Conservation (phyloP, 805 yeast species). For the Cyberlindnera mrakii region DNA sequence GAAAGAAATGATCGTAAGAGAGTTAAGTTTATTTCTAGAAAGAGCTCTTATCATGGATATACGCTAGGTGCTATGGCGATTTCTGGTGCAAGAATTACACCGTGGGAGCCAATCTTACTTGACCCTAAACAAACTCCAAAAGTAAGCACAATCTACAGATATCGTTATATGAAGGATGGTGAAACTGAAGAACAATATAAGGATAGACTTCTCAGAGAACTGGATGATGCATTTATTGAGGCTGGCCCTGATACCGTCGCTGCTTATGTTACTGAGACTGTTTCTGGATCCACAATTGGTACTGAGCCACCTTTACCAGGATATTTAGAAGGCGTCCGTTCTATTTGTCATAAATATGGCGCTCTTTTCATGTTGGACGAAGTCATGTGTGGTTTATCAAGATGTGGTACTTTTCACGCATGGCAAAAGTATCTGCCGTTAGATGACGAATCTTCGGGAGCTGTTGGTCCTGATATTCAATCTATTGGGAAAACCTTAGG, state of each 20-base stretch:
- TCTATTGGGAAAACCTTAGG: slow-evolving; percentile 44
- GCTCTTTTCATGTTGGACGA: slow-evolving; percentile 45
- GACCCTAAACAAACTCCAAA: slow-evolving; percentile 18
- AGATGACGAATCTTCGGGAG: slow-evolving; percentile 22
- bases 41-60: slow-evolving; percentile 44
- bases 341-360: slow-evolving; percentile 45
- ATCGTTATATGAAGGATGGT: slow-evolving; percentile 22
- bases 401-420: slow-evolving; percentile 42
- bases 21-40: slow-evolving; percentile 36
- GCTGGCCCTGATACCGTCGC: slow-evolving; percentile 39
- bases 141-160: slow-evolving; percentile 24
- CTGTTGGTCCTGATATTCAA: slow-evolving; percentile 41
- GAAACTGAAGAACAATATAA: slow-evolving; percentile 36
- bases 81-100: slow-evolving; percentile 20
- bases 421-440: slow-evolving; percentile 27
- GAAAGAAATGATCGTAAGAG: slow-evolving; percentile 38
- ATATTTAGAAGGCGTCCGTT: slow-evolving; percentile 39
- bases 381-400: slow-evolving; percentile 51
- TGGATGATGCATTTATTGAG: slow-evolving; percentile 35
- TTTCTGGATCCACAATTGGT: slow-evolving; percentile 43
- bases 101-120: too few relatives aligned
- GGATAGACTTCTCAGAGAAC: slow-evolving; percentile 31
- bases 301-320: slow-evolving; percentile 37
- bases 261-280: slow-evolving; percentile 40
- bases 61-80: slow-evolving; percentile 41